These are phyloP conservation scores for Phoma sp. DNA, from an alignment of 2,329 filamentous ascomycete genomes.

Conservation along the genomic window DNA sequence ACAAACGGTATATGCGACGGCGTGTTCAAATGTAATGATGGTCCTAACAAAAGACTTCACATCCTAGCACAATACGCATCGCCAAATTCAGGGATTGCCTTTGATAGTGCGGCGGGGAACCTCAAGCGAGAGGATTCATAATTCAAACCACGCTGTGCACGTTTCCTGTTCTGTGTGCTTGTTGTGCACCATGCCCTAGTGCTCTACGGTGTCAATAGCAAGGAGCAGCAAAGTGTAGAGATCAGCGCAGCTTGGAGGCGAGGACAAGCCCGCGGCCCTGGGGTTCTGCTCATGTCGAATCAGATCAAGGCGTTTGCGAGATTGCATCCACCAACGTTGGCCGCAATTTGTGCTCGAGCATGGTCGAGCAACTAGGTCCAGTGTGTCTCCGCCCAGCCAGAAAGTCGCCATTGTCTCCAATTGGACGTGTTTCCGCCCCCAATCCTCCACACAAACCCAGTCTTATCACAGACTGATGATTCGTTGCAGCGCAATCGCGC, in stretches of 20 bases:
- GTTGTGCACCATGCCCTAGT: slow-evolving; percentile 2
- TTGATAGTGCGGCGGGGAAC: slow-evolving; percentile 1
- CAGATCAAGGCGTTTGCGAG: slow-evolving; percentile 5
- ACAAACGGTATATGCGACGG: slow-evolving; percentile 1
- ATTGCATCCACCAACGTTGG: slow-evolving; percentile 13
- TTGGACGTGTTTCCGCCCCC: slow-evolving; percentile 17
- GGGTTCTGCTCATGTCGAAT: slow-evolving; percentile 1
- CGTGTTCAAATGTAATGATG: slow-evolving; percentile 2
- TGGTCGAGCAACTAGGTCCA: slow-evolving; percentile 1
- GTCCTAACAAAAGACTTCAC: slow-evolving; percentile 1
- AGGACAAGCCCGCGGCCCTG: neutral
- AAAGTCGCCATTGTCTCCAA: slow-evolving; percentile 18
- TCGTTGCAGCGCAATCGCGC: slow-evolving; percentile 8
- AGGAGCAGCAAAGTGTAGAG: neutral
- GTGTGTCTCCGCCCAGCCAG: slow-evolving; percentile 1
- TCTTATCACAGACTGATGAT: slow-evolving; percentile 14
- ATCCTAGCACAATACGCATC: slow-evolving; percentile 1
- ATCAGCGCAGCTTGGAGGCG: slow-evolving; percentile 8
- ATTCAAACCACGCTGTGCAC: slow-evolving; percentile 14
- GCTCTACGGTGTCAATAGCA: neutral
- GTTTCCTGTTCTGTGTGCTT: neutral
- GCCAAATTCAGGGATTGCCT: neutral
- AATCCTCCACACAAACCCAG: slow-evolving; percentile 2
- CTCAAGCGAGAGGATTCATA: slow-evolving; percentile 1
- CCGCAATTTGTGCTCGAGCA: slow-evolving; percentile 12